Conservation (phyloP, 768 basidiomycete species). For the Russula sp. region DNA sequence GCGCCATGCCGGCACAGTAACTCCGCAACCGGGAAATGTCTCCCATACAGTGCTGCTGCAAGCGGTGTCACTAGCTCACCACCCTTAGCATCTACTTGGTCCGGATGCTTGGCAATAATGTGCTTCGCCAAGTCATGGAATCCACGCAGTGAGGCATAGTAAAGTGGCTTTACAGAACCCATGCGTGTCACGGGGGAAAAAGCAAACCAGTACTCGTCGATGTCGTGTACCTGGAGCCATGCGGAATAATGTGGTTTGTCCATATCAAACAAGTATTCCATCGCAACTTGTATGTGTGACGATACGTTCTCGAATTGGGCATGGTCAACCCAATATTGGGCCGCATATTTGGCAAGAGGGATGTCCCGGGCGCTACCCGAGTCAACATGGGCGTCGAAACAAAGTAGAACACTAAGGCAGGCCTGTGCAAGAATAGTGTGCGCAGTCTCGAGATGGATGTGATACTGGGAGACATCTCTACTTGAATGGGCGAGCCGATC, state of each 20-base stretch:
- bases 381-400: not conserved
- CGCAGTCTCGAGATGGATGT: not conserved
- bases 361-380: too few relatives aligned
- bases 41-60: not conserved
- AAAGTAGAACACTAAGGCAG: not conserved
- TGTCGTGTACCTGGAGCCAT: not conserved
- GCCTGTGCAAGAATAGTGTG: constrained; percentile 1
- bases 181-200: not conserved
- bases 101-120: not conserved
- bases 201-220: not conserved
- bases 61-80: not conserved
- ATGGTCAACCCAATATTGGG: not conserved
- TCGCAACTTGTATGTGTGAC: not conserved
- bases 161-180: not conserved
- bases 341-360: not conserved
- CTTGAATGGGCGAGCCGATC: not conserved
- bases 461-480: not conserved
- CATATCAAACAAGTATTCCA: not conserved
- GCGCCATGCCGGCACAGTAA: not conserved
- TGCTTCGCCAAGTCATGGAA: not conserved
- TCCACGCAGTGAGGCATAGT: constrained; percentile 1
- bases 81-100: not conserved
- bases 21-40: not conserved
- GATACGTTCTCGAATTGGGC: not conserved
- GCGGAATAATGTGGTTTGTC: constrained; percentile 2